Evolutionary conservation across 2,329 filamentous ascomycete species (phyloP).

Genomic region (Graphiopsis chlorocephala): DNA sequence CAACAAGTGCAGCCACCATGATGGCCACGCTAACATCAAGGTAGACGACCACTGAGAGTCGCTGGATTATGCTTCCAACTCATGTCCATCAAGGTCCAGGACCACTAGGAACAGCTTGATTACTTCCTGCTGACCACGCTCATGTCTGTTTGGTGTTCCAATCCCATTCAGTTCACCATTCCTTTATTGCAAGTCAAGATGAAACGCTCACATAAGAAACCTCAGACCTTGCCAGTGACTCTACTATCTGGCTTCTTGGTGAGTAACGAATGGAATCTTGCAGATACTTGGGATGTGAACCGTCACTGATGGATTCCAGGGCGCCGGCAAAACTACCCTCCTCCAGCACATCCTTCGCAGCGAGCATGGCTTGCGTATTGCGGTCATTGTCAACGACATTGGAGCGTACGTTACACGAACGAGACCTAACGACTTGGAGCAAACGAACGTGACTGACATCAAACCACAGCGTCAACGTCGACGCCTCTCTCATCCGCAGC

Average conservation of each 20-base stretch:
- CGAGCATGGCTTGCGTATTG: constrained; percentile 66
- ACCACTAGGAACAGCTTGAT: constrained; percentile 9
- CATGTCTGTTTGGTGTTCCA: neutral
- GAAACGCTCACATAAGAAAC: neutral
- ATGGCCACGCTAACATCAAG: constrained; percentile 15
- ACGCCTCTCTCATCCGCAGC: constrained; percentile 32
- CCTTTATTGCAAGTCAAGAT: neutral
- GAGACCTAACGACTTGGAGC: neutral
- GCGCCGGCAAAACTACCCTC: constrained; percentile 69
- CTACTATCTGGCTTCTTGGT: constrained; percentile 61
- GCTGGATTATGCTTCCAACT: neutral
- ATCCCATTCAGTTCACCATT: neutral
- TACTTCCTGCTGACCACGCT: constrained; percentile 11
- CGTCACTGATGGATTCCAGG: constrained; percentile 41
- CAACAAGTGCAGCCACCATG: neutral
- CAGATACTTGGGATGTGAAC: neutral
- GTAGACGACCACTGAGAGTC: constrained; percentile 5
- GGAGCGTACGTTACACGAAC: constrained; percentile 27
- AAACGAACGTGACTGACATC: neutral
- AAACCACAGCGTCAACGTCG: constrained; percentile 29
- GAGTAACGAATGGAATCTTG: constrained; percentile 18
- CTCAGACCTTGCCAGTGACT: constrained; percentile 54
- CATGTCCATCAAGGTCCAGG: constrained; percentile 8
- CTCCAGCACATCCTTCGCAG: constrained; percentile 66
- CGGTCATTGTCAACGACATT: constrained; percentile 73